Evolutionary conservation across 306 rosid species (phyloP).

Genomic region (Quercus ilex): DNA sequence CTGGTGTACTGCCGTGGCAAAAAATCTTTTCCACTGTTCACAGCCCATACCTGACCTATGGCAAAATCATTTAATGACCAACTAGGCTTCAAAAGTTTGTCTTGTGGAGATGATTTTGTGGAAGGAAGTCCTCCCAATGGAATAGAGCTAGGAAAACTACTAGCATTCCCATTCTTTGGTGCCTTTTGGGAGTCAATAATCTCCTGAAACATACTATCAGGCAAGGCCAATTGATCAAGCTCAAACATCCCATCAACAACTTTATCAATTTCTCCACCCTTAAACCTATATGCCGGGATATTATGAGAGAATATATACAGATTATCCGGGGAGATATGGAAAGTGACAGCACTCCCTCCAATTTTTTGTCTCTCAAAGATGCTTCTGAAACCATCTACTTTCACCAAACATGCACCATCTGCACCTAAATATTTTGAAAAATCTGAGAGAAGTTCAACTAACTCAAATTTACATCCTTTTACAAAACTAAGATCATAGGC

Average conservation of each 20-base stretch:
- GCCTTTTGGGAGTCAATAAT: not conserved
- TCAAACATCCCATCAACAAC: slow-evolving; percentile 16
- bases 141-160: not conserved
- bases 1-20: slow-evolving; percentile 11
- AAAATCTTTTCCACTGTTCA: not conserved
- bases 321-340: slow-evolving; percentile 6
- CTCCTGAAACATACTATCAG: not conserved
- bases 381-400: slow-evolving; percentile 13
- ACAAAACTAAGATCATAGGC: not conserved
- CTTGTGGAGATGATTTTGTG: not conserved
- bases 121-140: not conserved
- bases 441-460: slow-evolving; percentile 20
- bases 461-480: slow-evolving; percentile 1
- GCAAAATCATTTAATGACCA: slow-evolving; percentile 11
- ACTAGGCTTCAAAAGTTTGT: not conserved
- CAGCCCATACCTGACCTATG: slow-evolving; percentile 16
- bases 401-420: slow-evolving; percentile 6
- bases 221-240: slow-evolving; percentile 14
- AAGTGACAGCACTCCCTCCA: slow-evolving; percentile 4
- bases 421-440: slow-evolving; percentile 20
- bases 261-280: slow-evolving; percentile 15
- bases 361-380: slow-evolving; percentile 10
- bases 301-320: slow-evolving; percentile 24
- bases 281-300: slow-evolving; percentile 16
- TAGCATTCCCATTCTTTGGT: not conserved